Evolutionary conservation across 1,139 yeast species (phyloP), one percentile per base, ranked within the genome.

Genomic region (Williopsis jadinii): DNA sequence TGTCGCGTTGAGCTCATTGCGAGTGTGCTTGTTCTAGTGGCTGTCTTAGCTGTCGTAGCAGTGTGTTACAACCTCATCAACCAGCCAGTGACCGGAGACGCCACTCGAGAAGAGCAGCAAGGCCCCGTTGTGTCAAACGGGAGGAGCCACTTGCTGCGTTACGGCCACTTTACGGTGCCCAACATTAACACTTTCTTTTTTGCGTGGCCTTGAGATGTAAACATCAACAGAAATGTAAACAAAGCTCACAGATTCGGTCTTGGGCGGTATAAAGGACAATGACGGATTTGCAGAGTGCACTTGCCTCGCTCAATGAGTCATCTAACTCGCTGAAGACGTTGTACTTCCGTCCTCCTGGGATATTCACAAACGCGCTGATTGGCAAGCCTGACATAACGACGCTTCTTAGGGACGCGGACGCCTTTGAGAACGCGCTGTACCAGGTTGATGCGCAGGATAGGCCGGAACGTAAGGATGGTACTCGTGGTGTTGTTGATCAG

Each of bases 311-410:
- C 38, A 51, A 44, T 42, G 52, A 45, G 28, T 47, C 50, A 28
- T 54, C 63, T 1, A 52, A 56, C 43, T 65, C 62, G 8, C 60
- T 56, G 32, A 55, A 53, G 34, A 56, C 66, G 2, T 63, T 70
- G 9, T 60, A 71, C 41, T 78, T 78, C 53, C 57, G 67, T 3
- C 65, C 70, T 0, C 73, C 84, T 0, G 84, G 85, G 2, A 70
- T 77, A 30, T 82, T 81, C 60, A 77, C 86, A 32, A 80, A 80
- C 53, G 79, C 88, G 6, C 63, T 80, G 15, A 67, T 77, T 10
- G 61, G 67, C 30, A 64, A 71, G 30, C 81, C 81, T 1, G 72
- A 73, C 32, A 77, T 80, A 44, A 77, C 82, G 6, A 62, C 69
- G n/a, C 61, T 81, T 32, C 63, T 82, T 29, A 70, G 80, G 48